Base-by-base conservation (phyloP, 1,284 basidiomycete genomes). In the Tilletia walkeri region DNA sequence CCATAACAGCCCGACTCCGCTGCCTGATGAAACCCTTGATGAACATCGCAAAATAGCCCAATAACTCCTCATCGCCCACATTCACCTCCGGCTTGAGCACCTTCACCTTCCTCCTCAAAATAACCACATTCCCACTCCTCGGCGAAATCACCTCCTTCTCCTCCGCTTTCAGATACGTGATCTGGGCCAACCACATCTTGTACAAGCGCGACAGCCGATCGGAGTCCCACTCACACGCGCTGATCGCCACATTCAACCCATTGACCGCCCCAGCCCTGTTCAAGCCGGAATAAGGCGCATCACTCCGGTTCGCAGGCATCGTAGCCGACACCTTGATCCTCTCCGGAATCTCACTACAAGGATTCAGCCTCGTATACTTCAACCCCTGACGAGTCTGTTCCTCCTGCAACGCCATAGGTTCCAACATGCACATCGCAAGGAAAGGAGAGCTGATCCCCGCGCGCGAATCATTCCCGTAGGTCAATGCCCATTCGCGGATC, bases 191-290 rank as follows among this genome's bases (percentile, higher is more conserved):
- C 59, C 59, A 63, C 36, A 63, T 24, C 59, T 63, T 63, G 59
- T 63, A 63, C 16, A 63, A 18, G 16, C 59, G 30, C 59, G 59
- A 63, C 36, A 63, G 34, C 34, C n/a, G 59, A 20, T 63, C 59
- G 30, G 59, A 34, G 18, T 63, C 59, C 59, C 59, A 63, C 36
- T 63, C 59, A 39, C 59, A 63, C 59, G 59, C 59, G 3, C 12
- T 14, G 39, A 63, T 63, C 16, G 59, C 59, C 14, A 63, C 39
- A 18, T 41, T 14, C 7, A 53, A 18, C 20, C 50, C 50, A 18
- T 53, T 10, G 12, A 53, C 50, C 50, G 50, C 50, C 10, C 50
- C 50, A 10, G 50, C 50, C 50, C 18, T 6, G 50, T 24, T 53
- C 18, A 53, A 24, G 18, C 6, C 18, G 6, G 12, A 18, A 53